These are phyloP conservation scores for Stephanodiscus minutulus DNA, from an alignment of 108 stramenopile species.

Conservation along the genomic window DNA sequence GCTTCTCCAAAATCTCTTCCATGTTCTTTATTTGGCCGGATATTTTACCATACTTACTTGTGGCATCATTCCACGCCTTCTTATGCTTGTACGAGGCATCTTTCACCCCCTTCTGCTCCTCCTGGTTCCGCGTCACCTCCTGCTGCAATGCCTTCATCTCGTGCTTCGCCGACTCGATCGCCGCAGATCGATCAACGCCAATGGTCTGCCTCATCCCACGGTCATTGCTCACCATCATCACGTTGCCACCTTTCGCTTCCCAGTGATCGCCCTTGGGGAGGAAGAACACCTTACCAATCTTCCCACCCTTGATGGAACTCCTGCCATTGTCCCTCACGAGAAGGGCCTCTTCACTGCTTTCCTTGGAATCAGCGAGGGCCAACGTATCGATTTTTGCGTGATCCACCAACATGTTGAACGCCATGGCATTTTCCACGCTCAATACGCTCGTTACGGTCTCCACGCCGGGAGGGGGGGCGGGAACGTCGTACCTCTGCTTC, in stretches of 20 bases:
- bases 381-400: constrained; percentile 60
- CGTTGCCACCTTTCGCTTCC: constrained; percentile 52
- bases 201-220: constrained; percentile 59
- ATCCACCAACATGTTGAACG: constrained; percentile 85
- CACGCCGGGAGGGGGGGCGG: constrained; percentile 64
- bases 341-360: constrained; percentile 60
- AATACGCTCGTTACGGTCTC: constrained; percentile 72
- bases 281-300: constrained; percentile 71
- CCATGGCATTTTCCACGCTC: constrained; percentile 67
- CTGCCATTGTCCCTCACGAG: constrained; percentile 48
- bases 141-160: constrained; percentile 54
- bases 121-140: constrained; percentile 68
- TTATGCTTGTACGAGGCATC: constrained; percentile 26
- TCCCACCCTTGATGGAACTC: constrained; percentile 53
- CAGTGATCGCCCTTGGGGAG: constrained; percentile 78
- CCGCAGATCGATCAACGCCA: constrained; percentile 70
- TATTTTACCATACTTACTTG: constrained; percentile 43
- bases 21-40: constrained; percentile 46
- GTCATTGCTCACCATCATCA: constrained; percentile 58
- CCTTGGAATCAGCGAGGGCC: constrained; percentile 63
- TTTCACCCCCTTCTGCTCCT: constrained; percentile 43
- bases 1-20: constrained; percentile 29
- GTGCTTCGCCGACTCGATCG: constrained; percentile 58
- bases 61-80: constrained; percentile 37
- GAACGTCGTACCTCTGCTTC: constrained; percentile 55